These are phyloP conservation scores for Entomortierella parvispora DNA, from an alignment of 192 early-diverging fungal genomes.

Conservation along the genomic window DNA sequence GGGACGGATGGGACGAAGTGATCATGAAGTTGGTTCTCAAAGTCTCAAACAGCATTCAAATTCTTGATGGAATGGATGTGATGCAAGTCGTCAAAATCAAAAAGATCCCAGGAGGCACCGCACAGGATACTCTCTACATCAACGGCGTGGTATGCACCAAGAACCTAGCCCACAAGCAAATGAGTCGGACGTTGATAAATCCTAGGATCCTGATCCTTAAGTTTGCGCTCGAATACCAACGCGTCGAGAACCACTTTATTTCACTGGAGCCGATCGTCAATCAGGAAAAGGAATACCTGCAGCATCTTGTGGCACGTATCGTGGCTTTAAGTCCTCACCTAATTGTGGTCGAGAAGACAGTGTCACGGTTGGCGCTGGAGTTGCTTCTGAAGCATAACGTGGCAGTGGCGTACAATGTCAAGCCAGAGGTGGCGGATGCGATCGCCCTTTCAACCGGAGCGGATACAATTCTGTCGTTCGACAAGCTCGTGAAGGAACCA, in stretches of 20 bases:
- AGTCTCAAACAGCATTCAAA: slow-evolving; percentile 80
- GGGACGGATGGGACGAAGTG: slow-evolving; percentile 73
- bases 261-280: slow-evolving; percentile 83
- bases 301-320: slow-evolving; percentile 83
- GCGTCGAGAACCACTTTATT: slow-evolving; percentile 77
- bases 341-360: slow-evolving; percentile 83
- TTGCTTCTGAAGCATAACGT: slow-evolving; percentile 82
- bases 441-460: slow-evolving; percentile 90
- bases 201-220: slow-evolving; percentile 90
- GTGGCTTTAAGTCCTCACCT: slow-evolving; percentile 79
- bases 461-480: slow-evolving; percentile 83
- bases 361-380: slow-evolving; percentile 88
- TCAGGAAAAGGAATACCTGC: slow-evolving; percentile 86
- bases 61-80: slow-evolving; percentile 70
- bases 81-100: slow-evolving; percentile 95
- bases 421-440: slow-evolving; percentile 84
- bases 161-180: slow-evolving; percentile 89
- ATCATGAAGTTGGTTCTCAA: slow-evolving; percentile 77
- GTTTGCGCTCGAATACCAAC: slow-evolving; percentile 86
- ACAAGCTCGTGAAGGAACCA: slow-evolving; percentile 70
- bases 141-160: slow-evolving; percentile 95
- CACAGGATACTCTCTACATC: slow-evolving; percentile 84
- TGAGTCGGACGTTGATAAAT: slow-evolving; percentile 72
- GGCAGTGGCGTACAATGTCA: slow-evolving; percentile 88
- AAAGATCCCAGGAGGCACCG: slow-evolving; percentile 88